Conservation (phyloP, 179 eudicot genomes). For the Silene vulgaris region DNA sequence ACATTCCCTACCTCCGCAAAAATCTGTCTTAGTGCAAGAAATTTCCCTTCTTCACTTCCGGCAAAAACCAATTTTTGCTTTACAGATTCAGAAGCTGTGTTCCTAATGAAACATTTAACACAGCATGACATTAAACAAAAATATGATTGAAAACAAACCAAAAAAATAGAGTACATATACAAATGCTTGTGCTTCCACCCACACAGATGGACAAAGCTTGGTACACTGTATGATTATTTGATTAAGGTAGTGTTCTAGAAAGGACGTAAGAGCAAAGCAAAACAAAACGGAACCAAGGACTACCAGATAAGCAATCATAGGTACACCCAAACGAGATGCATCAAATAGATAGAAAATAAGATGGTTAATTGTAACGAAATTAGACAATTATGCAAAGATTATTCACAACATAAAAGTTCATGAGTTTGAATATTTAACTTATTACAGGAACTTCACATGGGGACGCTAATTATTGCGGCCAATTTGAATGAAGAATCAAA, state of each 20-base stretch:
- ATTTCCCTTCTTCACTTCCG: constrained; percentile 96
- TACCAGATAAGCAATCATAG: neutral
- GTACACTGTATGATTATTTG: neutral
- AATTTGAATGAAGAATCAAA: no score
- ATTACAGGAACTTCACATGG: no score
- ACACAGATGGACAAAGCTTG: neutral
- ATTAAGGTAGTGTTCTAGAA: neutral
- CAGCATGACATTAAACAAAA: neutral
- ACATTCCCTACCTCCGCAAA: constrained; percentile 68
- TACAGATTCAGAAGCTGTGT: constrained; percentile 72
- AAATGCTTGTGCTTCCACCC: neutral
- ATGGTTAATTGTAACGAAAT: neutral
- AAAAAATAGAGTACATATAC: neutral
- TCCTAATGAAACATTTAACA: constrained; percentile 41
- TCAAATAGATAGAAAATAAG: neutral
- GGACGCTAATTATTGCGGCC: no score
- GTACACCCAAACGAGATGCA: neutral
- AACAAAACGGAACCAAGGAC: neutral
- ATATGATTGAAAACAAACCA: neutral
- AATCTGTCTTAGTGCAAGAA: constrained; percentile 85
- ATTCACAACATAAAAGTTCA: neutral
- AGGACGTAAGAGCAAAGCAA: neutral
- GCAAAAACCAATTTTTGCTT: constrained; percentile 78
- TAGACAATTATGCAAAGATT: neutral
- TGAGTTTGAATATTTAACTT: no score